phyloP scores from a whole-genome alignment of 1,284 basidiomycete genomes.

The Cystobasidium sp. region DNA sequence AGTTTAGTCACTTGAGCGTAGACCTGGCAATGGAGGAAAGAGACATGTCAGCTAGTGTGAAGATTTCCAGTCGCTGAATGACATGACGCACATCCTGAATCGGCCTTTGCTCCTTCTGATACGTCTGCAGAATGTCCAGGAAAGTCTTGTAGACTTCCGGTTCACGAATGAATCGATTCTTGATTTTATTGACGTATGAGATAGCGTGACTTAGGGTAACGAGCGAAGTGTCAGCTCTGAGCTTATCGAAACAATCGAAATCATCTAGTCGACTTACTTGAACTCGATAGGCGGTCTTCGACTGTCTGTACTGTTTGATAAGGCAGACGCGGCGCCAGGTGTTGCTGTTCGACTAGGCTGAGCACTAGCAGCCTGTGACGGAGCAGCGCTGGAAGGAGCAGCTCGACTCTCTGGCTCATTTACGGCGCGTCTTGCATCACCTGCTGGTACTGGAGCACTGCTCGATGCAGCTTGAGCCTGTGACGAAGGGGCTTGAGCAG shows the following conservation, averaged over 20 bases:
- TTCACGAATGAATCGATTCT: conserved; percentile 85
- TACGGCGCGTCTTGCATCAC: not conserved
- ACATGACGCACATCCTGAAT: conserved; percentile 67
- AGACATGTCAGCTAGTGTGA: not conserved
- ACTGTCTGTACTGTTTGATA: conserved; percentile 21
- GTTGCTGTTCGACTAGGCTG: conserved; percentile 20
- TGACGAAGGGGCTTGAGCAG: not conserved
- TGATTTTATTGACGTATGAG: conserved; percentile 98
- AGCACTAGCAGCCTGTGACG: conserved; percentile 23
- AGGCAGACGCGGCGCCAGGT: conserved; percentile 26
- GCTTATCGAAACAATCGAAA: not conserved
- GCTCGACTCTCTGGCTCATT: not conserved
- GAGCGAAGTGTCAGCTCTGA: not conserved
- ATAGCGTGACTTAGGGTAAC: conserved; percentile 71
- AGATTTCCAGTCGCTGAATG: too few relatives aligned
- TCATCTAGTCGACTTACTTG: conserved; percentile 60
- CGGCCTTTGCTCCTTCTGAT: conserved; percentile 90
- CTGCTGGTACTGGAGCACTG: not conserved
- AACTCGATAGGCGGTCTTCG: conserved; percentile 66
- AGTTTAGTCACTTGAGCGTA: conserved; percentile 89
- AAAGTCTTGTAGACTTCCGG: conserved; percentile 97
- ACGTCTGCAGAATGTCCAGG: conserved; percentile 95
- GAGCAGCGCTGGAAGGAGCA: not conserved
- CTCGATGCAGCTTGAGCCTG: not conserved
- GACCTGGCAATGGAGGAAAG: conserved; percentile 59